Evolutionary conservation across 2,329 filamentous ascomycete genomes (phyloP), one percentile per base, ranked within the genome.

Genomic region (Whalleya microplaca): DNA sequence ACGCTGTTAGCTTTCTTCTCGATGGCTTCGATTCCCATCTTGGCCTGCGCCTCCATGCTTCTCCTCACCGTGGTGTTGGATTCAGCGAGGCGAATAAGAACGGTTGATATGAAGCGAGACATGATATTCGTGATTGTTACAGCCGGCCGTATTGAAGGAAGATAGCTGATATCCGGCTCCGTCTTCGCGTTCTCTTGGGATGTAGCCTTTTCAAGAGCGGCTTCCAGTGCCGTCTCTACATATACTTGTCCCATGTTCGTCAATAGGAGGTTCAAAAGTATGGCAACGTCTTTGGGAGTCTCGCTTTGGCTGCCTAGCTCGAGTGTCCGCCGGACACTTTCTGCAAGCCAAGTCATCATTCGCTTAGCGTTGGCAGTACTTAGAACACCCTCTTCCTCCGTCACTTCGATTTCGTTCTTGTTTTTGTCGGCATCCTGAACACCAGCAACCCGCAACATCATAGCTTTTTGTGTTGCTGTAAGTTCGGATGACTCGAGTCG

Each of bases 291-390:
- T 73, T 96, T 98, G 16, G 95, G 92, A 3, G 92, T 97, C 66
- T 99, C 95, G 55, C 84, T 89, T 49, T 88, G 87, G 21, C 91
- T 89, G 21, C 91, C 92, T n/a, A 99, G 81, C 73, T 99, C 95
- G 9, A 99, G 81, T 0, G 92, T 92, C 61, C 95, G 84, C 41
- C 95, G 90, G 21, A 99, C 94, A 60, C 91, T 92, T 78, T 99
- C 95, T 2, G 95, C 95, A 41, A 99, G 79, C 95, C 95, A 99
- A 71, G 91, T 96, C 58, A 99, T 83, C 93, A 99, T 99, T 55
- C 95, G 85, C 76, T 98, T 98, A n/a, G 93, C 91, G 71, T 90
- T 92, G n/a, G 86, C 80, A 3, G 96, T 80, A 64, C 88, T 94
- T 21, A 98, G 78, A 54, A 86, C 81, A 32, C 95, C 95, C 68